These are phyloP conservation scores for Pseudotsuga menziesii DNA, from an alignment of 75 land plant species.

Conservation along the genomic window DNA sequence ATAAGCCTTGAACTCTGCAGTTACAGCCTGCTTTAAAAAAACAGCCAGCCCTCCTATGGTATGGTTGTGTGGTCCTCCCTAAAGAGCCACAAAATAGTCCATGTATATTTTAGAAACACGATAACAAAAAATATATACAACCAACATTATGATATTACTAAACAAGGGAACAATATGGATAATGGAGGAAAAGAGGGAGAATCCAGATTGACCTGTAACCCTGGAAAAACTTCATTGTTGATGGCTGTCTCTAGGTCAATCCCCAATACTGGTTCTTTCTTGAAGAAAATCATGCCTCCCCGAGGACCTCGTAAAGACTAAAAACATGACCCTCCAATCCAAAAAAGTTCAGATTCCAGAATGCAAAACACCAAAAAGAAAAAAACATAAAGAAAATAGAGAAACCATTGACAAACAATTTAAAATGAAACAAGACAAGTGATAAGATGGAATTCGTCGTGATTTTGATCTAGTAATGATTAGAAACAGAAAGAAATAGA, in stretches of 20 bases:
- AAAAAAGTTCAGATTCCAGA: neutral
- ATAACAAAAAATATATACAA: neutral
- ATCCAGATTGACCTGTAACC: constrained; percentile 67
- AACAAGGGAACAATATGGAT: neutral
- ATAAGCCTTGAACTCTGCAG: constrained; percentile 71
- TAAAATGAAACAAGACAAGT: too few relatives aligned
- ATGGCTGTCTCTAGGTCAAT: constrained; percentile 76
- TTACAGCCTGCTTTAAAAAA: constrained; percentile 70
- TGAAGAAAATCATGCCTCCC: constrained; percentile 96
- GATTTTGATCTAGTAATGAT: neutral
- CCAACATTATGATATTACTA: neutral
- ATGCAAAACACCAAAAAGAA: neutral
- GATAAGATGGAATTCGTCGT: too few relatives aligned
- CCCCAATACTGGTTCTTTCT: constrained; percentile 68
- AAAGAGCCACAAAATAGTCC: constrained; percentile 3
- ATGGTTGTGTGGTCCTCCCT: constrained; percentile 99
- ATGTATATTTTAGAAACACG: neutral
- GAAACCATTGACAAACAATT: too few relatives aligned
- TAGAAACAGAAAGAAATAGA: neutral
- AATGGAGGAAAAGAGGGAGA: neutral
- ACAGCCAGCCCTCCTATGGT: constrained; percentile 92
- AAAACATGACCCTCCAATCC: neutral
- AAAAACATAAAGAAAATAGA: too few relatives aligned
- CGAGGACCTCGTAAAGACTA: constrained; percentile 94
- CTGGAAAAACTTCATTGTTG: constrained; percentile 94